Percentiles rank a stretch among this genome's conserved stretches.
These are phyloP conservation scores for Tetrapisispora taiwanensis DNA, from an alignment of 805 yeast species.

Conservation along the genomic window DNA sequence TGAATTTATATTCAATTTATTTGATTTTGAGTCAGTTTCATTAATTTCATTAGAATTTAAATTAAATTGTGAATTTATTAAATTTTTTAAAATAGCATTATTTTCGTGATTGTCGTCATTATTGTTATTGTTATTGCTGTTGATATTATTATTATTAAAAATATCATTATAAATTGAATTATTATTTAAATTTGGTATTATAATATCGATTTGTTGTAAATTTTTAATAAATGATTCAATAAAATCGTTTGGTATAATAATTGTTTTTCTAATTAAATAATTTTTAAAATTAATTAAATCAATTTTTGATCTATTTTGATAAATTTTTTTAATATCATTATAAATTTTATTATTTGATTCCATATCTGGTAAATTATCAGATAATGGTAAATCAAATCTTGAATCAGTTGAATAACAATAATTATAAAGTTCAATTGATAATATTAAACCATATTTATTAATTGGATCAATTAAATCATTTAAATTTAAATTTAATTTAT, in stretches of 20 bases:
- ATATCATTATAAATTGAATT: background rate
- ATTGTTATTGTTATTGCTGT: too few relatives aligned
- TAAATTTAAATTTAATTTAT: background rate
- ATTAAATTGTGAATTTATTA: background rate
- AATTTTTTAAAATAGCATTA: conserved; percentile 28
- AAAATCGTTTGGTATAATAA: background rate
- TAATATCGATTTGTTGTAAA: conserved; percentile 30
- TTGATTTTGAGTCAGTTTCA: background rate
- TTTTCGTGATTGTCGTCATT: conserved; percentile 30
- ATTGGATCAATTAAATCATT: background rate
- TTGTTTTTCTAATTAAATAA: conserved; percentile 4
- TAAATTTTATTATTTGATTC: conserved; percentile 61
- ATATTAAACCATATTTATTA: background rate
- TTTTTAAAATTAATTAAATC: conserved; percentile 39
- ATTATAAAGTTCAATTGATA: background rate
- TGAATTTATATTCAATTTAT: background rate
- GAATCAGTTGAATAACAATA: background rate
- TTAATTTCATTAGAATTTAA: background rate
- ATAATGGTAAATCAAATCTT: conserved; percentile 7
- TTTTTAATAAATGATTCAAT: conserved; percentile 2
- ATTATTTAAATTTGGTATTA: conserved; percentile 10
- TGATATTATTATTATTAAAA: conserved; percentile 21
- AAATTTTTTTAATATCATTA: conserved; percentile 46
- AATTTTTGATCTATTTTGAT: conserved; percentile 40
- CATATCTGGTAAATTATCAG: conserved; percentile 83